Conservation (phyloP, 169 alveolate genomes). For the Eimeria sp. region DNA sequence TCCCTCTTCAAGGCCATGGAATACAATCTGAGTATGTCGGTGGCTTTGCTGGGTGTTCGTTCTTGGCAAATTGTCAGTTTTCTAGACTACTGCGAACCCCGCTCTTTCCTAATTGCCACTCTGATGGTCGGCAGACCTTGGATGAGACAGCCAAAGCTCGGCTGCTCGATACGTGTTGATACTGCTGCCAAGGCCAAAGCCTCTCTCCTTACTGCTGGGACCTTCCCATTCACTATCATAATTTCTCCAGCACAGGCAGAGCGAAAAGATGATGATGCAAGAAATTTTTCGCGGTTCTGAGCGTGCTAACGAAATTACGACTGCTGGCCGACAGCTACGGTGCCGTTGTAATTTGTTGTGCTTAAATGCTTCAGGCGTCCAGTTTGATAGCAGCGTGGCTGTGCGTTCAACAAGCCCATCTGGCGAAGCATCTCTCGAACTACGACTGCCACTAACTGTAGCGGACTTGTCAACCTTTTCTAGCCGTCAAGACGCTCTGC, state of each 20-base stretch:
- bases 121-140: background rate
- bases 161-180: background rate
- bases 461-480: constrained; percentile 73
- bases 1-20: constrained; percentile 83
- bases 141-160: background rate
- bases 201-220: background rate
- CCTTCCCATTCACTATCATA: background rate
- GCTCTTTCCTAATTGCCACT: background rate
- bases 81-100: background rate
- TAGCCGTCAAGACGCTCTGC: constrained; percentile 41
- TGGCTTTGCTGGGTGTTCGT: background rate
- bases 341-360: background rate
- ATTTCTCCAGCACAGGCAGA: background rate
- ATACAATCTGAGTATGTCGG: constrained; percentile 62
- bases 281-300: background rate
- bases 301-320: background rate
- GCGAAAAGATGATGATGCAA: background rate
- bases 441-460: constrained; percentile 76
- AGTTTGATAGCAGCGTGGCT: constrained; percentile 36
- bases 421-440: constrained; percentile 40
- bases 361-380: constrained; percentile 31
- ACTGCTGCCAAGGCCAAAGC: background rate
- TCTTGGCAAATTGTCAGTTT: background rate
- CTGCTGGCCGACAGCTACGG: background rate
- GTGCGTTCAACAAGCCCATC: constrained; percentile 43